Percentiles rank a stretch among this genome's conserved stretches.
Conservation (phyloP, 1,139 yeast species). For the Diutina ranongensis region DNA sequence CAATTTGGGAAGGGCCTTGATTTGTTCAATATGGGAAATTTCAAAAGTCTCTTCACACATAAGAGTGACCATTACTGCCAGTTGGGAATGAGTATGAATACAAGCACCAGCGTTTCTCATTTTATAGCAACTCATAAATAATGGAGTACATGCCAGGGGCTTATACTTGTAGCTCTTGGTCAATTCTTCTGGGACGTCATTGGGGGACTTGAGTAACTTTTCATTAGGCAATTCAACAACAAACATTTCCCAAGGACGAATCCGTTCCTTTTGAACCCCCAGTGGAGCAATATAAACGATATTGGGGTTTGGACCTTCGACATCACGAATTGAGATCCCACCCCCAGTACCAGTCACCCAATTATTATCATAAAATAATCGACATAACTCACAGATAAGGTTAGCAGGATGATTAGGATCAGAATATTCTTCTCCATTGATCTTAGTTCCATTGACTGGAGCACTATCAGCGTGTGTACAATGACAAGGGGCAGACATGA, state of each 20-base stretch:
- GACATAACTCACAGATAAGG: conserved; percentile 72
- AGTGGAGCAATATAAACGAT: conserved; percentile 78
- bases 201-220: conserved; percentile 50
- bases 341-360: conserved; percentile 99
- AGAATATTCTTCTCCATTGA: not conserved
- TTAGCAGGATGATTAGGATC: conserved; percentile 72
- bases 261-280: conserved; percentile 88
- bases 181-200: conserved; percentile 19
- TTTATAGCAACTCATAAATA: conserved; percentile 68
- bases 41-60: conserved; percentile 49
- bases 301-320: conserved; percentile 30
- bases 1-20: conserved; percentile 71
- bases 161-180: conserved; percentile 41
- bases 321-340: conserved; percentile 72
- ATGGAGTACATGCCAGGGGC: conserved; percentile 90
- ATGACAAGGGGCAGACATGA: conserved; percentile 5
- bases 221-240: conserved; percentile 48
- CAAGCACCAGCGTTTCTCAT: conserved; percentile 80
- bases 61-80: conserved; percentile 73
- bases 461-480: not conserved
- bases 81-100: conserved; percentile 88
- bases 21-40: conserved; percentile 80
- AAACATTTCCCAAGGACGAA: conserved; percentile 74
- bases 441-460: not conserved
- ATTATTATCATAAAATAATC: conserved; percentile 62